These are phyloP conservation scores for Scedosporium minutisporum DNA, from an alignment of 2,329 filamentous ascomycete genomes.

Conservation along the genomic window DNA sequence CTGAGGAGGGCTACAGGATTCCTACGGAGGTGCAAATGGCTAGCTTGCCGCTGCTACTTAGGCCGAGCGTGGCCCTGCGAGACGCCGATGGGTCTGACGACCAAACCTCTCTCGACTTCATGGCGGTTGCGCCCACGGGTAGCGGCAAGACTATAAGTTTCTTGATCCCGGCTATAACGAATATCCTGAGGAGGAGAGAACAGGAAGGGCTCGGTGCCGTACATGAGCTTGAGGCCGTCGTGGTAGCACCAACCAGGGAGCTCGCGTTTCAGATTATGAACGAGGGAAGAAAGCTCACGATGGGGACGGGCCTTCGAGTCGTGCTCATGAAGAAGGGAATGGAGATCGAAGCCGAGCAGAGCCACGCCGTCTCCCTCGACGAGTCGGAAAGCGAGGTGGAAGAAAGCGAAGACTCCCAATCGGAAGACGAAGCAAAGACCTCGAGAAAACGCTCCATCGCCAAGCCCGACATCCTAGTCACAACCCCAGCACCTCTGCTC, in stretches of 20 bases:
- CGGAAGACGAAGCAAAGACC: slow-evolving; percentile 18
- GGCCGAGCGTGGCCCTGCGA: slow-evolving; percentile 40
- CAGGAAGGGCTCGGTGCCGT: slow-evolving; percentile 22
- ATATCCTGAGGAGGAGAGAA: slow-evolving; percentile 51
- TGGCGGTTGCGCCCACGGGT: slow-evolving; percentile 87
- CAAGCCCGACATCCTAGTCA: slow-evolving; percentile 29
- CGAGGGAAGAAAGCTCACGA: slow-evolving; percentile 73
- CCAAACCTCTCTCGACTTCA: slow-evolving; percentile 51
- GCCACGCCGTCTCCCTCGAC: slow-evolving; percentile 22
- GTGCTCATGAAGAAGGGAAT: slow-evolving; percentile 81
- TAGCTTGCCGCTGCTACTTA: slow-evolving; percentile 68
- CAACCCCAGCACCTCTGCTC: slow-evolving; percentile 52
- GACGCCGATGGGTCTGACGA: slow-evolving; percentile 13
- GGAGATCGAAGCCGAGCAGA: slow-evolving; percentile 45
- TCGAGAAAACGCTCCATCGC: slow-evolving; percentile 11
- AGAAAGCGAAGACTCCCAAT: slow-evolving; percentile 18
- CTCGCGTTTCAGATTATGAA: slow-evolving; percentile 71
- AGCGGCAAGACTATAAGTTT: slow-evolving; percentile 96
- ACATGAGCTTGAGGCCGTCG: slow-evolving; percentile 53
- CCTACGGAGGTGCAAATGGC: slow-evolving; percentile 93
- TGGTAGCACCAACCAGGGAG: slow-evolving; percentile 71
- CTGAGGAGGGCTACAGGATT: slow-evolving; percentile 72
- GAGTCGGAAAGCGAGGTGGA: slow-evolving; percentile 17
- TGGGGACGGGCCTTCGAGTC: slow-evolving; percentile 68
- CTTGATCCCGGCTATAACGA: slow-evolving; percentile 75